Evolutionary conservation across 805 yeast genomes (phyloP), one percentile per base, ranked within the genome.

Genomic region (Metschnikowia peoriensis): DNA sequence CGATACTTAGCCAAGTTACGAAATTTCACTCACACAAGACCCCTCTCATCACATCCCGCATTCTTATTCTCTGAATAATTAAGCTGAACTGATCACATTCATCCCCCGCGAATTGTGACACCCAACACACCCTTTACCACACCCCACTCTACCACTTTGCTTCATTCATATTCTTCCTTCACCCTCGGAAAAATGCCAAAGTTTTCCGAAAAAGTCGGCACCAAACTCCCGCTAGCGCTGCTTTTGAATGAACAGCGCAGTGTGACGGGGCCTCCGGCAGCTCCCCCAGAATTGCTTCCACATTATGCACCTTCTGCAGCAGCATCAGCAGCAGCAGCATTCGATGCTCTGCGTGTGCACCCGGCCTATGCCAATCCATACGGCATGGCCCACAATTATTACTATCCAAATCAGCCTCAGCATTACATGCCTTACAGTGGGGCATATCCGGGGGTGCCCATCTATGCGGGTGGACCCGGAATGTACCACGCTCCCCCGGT

Each of bases 151-250:
- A n/a, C 28, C 11, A 14, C 41, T 39, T 39, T 17, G n/a, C 12
- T 11, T 17, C 22, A 8, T n/a, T n/a, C 28, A 7, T 6, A 6
- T 12, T 11, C 41, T 7, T 7, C 41, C 7, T 15, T 15, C 16
- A 7, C 7, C 12, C 41, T 37, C 44, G 35, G 29, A 9, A 15
- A 34, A 6, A 39, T 46, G 35, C 28, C 44, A 6, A 17, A 16
- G n/a, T 29, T n/a, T 14, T 14, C 14, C 45, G 41, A 38, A 38
- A 38, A 50, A 22, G 16, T 44, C 38, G 47, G 54, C 37, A 53
- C 53, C 37, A 52, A 40, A 43, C 45, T 48, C 29, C 40, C 55
- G 14, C 52, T 54, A 11, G 39, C 53, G 37, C 53, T 54, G 57
- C 48, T 54, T 11, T 44, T 54, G 29, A 54, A 54, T 16, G 54